Evolutionary conservation across 805 yeast species (phyloP), one percentile per base, ranked within the genome.

Genomic region (Zygosaccharomyces pseudorouxii): DNA sequence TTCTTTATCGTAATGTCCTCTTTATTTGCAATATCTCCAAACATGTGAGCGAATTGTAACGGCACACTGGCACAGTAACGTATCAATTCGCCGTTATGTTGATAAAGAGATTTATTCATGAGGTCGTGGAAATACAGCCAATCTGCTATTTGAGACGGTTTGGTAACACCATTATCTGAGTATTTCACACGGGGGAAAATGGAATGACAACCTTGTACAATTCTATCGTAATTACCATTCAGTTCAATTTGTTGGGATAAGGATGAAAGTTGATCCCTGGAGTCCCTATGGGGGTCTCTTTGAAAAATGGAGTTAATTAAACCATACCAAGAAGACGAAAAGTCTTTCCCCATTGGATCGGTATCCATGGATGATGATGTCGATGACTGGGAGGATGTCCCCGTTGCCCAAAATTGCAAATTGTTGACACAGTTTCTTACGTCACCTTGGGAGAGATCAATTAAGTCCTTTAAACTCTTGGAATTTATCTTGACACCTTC

Each of bases 371-470:
- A 33, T 52, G 54, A 8, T 59, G 57, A 14, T 60, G 59, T 9
- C n/a, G 28, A 25, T 9, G 28, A 8, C 28, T 25, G 28, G 7
- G 28, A 9, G 58, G 57, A 14, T 60, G 59, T 8, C 33, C 48
- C 45, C 7, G 52, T 42, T 3, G 67, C 53, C 48, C 63, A 48
- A 60, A 92, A 90, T 56, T 92, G 98, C 33, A 92, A 63, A 57
- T 82, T 78, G 60, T 92, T 92, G 35, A 92, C 72, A 65, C 96
- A 85, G 23, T 89, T 86, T 55, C 99, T 72, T 16, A 93, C 74
- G 68, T 92, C 99, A 36, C 87, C 87, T 53, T 86, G 89, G 31
- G 89, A 79, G 1, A 81, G 63, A 42, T 79, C 82, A 5, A 87
- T 82, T 8, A 92, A 70, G 38, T 84, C 86, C 12, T 81, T 76